Evolutionary conservation across 139 green algal genomes (phyloP), one percentile per base, ranked within the genome.

Genomic region (Ettlia oleoabundans): DNA sequence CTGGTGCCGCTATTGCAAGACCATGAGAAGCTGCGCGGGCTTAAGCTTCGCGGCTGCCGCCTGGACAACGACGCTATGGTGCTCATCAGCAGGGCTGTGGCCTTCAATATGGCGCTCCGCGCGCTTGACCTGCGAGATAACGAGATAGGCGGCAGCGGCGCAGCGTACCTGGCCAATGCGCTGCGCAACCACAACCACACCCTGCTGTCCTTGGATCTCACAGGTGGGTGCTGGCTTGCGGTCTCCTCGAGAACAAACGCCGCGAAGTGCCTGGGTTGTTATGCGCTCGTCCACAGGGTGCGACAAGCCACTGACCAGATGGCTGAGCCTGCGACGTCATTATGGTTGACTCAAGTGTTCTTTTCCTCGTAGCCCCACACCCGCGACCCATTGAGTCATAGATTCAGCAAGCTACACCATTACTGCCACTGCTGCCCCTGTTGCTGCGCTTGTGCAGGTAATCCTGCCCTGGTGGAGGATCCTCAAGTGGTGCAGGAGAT

Each of bases 101-200:
- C 73, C 33, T 80, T 80, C 53, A 80, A 80, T 26, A 24, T 26
- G 6, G 37, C 73, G 73, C 53, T 80, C 33, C 2, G 26, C 1
- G 9, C 13, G 4, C 53, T 80, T 1, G 73, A 80, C 26, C 26
- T 80, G 73, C 53, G 73, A 0, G 73, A 80, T 37, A 80, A 80
- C 35, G 24, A 26, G 35, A 69, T 80, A 15, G 43, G 42, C 1
- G 65, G 35, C 35, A 1, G 8, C 2, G 73, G 73, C 1, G 73
- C 73, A 10, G 3, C 6, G 0, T 68, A 37, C 19, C 37, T 80
- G 13, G 35, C 73, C 24, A 80, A 69, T 24, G 73, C 73, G 33
- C 73, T 80, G 73, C 73, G 73, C 10, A 21, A 9, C 35, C 47
- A 33, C 73, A 80, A 80, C 26, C 33, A 42, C 53, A 69, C 73